Base-by-base conservation (phyloP, 192 early-diverging fungal species). In the Allomyces macrogynus region DNA sequence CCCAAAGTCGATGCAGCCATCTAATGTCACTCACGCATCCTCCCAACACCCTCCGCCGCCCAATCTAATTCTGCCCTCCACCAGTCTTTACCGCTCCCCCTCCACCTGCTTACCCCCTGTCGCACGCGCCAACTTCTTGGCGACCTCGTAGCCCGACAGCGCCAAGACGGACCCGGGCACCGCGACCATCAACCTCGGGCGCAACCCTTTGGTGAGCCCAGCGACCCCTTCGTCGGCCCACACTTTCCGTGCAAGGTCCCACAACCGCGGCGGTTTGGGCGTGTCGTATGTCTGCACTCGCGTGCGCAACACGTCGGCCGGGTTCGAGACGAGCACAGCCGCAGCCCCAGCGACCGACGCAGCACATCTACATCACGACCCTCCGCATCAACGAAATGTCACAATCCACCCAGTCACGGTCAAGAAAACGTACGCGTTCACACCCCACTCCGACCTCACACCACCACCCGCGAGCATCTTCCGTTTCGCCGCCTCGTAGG, bases 401-500 rank as follows among this genome's bases (percentile, higher is more conserved):
- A 9, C 1, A 8, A 18, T 16, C n/a, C n/a, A n/a, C n/a, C n/a
- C n/a, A n/a, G n/a, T n/a, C n/a, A n/a, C n/a, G n/a, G n/a, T n/a
- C n/a, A n/a, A n/a, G n/a, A n/a, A n/a, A n/a, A 57, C 49, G 12
- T n/a, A 20, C 49, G 49, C 49, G 9, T 57, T 57, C 16, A 57
- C 49, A 5, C 32, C 32, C 32, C 32, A 40, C 32, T 40, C 32
- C 32, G 32, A 40, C 32, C 32, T 3, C 32, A 40, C 32, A 0
- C 5, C 32, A 3, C 32, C 32, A 40, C 22, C 43, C 7, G 14
- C 16, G 26, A 64, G 67, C n/a, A 75, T 23, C 43, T 70, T 4
- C 8, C 62, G 43, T 72, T 79, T 79, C 65, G 42, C 23, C 20
- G 72, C 64, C 65, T 79, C 77, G 66, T 76, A 79, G 1, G 74